Percentiles rank a stretch among this genome's conserved stretches.
phyloP scores from a whole-genome alignment of 2,329 filamentous ascomycete genomes.

The Fusarium liriodendri region DNA sequence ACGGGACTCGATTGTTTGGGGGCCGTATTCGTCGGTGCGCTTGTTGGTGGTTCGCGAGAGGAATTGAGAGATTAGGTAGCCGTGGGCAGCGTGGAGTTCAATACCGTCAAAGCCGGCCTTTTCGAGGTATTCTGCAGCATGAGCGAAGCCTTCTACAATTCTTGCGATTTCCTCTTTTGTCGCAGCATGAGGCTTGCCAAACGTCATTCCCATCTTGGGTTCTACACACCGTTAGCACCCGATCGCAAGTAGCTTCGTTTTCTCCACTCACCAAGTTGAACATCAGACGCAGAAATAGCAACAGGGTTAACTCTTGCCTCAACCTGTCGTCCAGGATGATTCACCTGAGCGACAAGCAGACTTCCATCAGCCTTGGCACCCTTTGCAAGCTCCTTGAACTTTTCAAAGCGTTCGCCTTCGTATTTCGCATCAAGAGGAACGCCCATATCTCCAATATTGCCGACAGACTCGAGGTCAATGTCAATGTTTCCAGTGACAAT shows the following conservation, averaged over 20 bases:
- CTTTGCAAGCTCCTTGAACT: conserved; percentile 67
- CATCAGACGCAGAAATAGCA: conserved; percentile 56
- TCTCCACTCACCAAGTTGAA: conserved; percentile 48
- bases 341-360: conserved; percentile 71
- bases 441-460: conserved; percentile 66
- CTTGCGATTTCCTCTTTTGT: conserved; percentile 66
- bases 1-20: conserved; percentile 55
- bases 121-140: conserved; percentile 71
- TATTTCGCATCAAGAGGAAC: conserved; percentile 64
- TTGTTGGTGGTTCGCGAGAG: conserved; percentile 60
- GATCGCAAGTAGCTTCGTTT: not conserved
- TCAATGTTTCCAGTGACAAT: conserved; percentile 74
- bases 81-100: conserved; percentile 64
- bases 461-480: conserved; percentile 69
- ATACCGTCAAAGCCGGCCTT: conserved; percentile 70
- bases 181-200: conserved; percentile 64
- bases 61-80: conserved; percentile 65
- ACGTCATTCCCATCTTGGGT: conserved; percentile 44
- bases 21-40: conserved; percentile 63
- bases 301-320: conserved; percentile 43
- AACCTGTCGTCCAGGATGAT: conserved; percentile 58
- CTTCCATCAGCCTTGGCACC: conserved; percentile 68
- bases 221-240: not conserved
- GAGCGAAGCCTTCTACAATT: conserved; percentile 70
- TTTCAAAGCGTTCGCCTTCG: conserved; percentile 70